These are phyloP conservation scores for Termitomyces sp. DNA, from an alignment of 768 basidiomycete species.

Conservation along the genomic window DNA sequence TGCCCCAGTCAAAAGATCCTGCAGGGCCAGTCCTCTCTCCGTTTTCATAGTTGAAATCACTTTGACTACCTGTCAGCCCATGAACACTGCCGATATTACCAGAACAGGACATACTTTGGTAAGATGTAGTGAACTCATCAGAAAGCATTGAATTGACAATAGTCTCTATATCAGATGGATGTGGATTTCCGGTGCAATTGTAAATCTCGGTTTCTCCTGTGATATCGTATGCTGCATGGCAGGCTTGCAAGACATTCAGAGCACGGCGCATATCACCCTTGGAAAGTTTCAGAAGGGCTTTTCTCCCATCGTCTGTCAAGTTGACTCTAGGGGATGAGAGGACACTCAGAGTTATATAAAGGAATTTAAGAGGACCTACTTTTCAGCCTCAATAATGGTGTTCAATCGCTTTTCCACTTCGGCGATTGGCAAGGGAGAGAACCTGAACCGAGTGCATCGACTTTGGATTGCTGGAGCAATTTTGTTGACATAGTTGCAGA, in stretches of 20 bases:
- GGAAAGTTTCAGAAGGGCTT: conserved; percentile 89
- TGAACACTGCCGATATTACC: neutral
- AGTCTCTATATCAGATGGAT: conserved; percentile 89
- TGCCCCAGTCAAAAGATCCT: conserved; percentile 88
- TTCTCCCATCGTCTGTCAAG: conserved; percentile 78
- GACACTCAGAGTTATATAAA: neutral
- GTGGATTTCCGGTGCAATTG: conserved; percentile 94
- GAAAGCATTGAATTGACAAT: conserved; percentile 95
- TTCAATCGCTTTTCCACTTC: conserved; percentile 85
- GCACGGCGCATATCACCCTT: conserved; percentile 98
- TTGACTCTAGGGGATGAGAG: conserved; percentile 58
- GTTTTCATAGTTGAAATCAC: conserved; percentile 86
- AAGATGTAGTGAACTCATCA: conserved; percentile 91
- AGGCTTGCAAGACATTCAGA: conserved; percentile 94
- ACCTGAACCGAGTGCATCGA: conserved; percentile 95
- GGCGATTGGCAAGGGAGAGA: conserved; percentile 81
- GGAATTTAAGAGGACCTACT: conserved; percentile 38
- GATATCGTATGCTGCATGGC: conserved; percentile 92
- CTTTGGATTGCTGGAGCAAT: conserved; percentile 98
- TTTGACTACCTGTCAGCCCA: conserved; percentile 23
- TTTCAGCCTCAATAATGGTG: conserved; percentile 77
- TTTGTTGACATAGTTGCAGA: conserved; percentile 99
- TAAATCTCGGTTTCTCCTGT: conserved; percentile 91
- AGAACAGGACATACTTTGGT: conserved; percentile 60
- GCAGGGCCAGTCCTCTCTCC: conserved; percentile 90